Evolutionary conservation across 129 eudicot genomes (phyloP).

Genomic region (Lactuca saligna): DNA sequence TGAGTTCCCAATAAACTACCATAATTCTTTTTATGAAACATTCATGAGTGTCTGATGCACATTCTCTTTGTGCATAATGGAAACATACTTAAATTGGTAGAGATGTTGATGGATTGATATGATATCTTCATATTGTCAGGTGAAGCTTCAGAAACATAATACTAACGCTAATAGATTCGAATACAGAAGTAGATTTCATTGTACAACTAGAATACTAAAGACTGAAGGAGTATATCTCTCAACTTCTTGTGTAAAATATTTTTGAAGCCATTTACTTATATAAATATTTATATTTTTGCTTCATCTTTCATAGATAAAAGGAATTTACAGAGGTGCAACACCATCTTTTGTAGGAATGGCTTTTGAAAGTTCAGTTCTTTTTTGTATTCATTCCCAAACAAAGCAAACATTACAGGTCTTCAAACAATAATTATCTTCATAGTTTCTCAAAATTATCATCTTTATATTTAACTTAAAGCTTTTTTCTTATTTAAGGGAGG

Average conservation of each 20-base stretch:
- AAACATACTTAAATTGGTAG: too few relatives aligned
- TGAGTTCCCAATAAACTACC: too few relatives aligned
- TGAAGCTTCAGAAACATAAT: slow-evolving; percentile 93
- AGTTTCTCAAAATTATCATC: slow-evolving; percentile 9
- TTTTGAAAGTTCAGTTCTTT: slow-evolving; percentile 83
- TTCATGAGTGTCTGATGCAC: too few relatives aligned
- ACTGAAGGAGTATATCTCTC: slow-evolving; percentile 90
- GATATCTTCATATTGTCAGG: slow-evolving; percentile 49
- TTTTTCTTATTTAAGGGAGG: slow-evolving; percentile 46
- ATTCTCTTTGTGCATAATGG: too few relatives aligned
- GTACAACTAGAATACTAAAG: slow-evolving; percentile 79
- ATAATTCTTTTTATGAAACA: too few relatives aligned
- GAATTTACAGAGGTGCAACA: slow-evolving; percentile 93
- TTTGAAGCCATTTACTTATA: not conserved
- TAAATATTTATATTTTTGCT: too few relatives aligned
- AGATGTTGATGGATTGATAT: not conserved
- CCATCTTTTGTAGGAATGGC: slow-evolving; percentile 94
- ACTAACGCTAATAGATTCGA: slow-evolving; percentile 64
- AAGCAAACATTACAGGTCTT: slow-evolving; percentile 80
- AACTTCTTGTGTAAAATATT: slow-evolving; percentile 30
- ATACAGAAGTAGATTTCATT: slow-evolving; percentile 78
- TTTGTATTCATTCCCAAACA: slow-evolving; percentile 92
- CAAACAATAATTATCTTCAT: slow-evolving; percentile 3
- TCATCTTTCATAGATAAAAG: slow-evolving; percentile 59
- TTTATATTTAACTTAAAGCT: not conserved